Evolutionary conservation across 228 moss, liverwort and hornwort species (phyloP).

Genomic region (Sphagnum magellanicum): DNA sequence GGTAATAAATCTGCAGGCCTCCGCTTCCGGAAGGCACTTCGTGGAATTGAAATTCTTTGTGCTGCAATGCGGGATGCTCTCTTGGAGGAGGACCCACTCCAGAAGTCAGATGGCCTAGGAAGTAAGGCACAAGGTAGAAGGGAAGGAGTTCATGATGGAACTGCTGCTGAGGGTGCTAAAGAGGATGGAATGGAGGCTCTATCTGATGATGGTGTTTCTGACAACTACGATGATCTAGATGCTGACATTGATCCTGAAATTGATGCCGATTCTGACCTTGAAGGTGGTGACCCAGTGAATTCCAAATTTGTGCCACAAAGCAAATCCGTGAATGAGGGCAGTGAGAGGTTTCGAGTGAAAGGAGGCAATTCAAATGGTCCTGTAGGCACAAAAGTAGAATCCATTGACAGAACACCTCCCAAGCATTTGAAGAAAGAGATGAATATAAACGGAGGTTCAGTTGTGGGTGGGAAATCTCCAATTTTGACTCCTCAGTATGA

Average conservation of each 20-base stretch:
- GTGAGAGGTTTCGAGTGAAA: too few relatives aligned
- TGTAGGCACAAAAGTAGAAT: too few relatives aligned
- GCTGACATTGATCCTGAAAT: constrained; percentile 17
- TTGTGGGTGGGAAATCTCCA: too few relatives aligned
- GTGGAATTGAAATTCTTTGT: constrained; percentile 82
- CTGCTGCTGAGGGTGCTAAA: constrained; percentile 19
- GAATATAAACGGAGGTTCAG: too few relatives aligned
- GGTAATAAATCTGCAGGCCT: constrained; percentile 98
- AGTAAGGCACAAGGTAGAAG: constrained; percentile 32
- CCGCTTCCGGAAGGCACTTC: constrained; percentile 82
- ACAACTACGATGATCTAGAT: constrained; percentile 33
- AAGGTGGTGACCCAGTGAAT: constrained; percentile 11
- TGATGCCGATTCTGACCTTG: constrained; percentile 24
- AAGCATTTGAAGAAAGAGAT: too few relatives aligned
- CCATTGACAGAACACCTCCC: too few relatives aligned
- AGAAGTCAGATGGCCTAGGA: constrained; percentile 54
- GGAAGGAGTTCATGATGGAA: constrained; percentile 22
- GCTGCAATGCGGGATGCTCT: constrained; percentile 96
- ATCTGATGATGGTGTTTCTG: constrained; percentile 68
- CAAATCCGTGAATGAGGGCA: too few relatives aligned
- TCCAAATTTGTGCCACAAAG: too few relatives aligned
- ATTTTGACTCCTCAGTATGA: too few relatives aligned
- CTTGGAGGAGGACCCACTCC: constrained; percentile 80
- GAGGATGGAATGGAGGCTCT: constrained; percentile 50
- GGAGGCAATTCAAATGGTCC: too few relatives aligned